Percentiles rank a stretch among this genome's conserved stretches.
Conservation (phyloP, 768 basidiomycete genomes). For the Nevesoporus exiguus region DNA sequence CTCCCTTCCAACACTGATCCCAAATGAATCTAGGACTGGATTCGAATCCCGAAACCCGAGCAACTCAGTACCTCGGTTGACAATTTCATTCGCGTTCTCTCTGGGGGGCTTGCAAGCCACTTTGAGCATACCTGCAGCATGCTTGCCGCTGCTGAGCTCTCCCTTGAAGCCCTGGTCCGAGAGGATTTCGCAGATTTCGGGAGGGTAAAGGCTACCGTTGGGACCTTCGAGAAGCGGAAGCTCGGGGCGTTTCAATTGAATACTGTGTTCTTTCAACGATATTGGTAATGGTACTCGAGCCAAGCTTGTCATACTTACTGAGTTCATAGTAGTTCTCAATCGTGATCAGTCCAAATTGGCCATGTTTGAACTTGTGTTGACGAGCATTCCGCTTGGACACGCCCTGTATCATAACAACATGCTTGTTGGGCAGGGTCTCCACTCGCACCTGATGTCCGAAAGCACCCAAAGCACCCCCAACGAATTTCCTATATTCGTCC, state of each 20-base stretch:
- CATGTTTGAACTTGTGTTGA: constrained; percentile 40
- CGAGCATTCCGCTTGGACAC: constrained; percentile 38
- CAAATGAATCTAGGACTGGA: constrained; percentile 40
- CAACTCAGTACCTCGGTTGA: constrained; percentile 37
- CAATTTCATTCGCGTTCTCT: constrained; percentile 43
- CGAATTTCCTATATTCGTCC: constrained; percentile 39
- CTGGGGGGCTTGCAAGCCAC: constrained; percentile 46
- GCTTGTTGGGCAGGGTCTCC: constrained; percentile 58
- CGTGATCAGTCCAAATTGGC: constrained; percentile 34
- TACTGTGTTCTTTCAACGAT: constrained; percentile 36
- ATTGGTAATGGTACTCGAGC: neutral
- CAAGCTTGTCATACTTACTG: constrained; percentile 30
- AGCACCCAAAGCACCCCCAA: constrained; percentile 46
- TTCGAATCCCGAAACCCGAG: constrained; percentile 39
- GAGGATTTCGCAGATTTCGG: constrained; percentile 48
- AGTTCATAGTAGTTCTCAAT: constrained; percentile 44
- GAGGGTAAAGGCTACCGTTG: constrained; percentile 38
- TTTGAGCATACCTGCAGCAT: constrained; percentile 46
- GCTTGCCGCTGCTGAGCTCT: constrained; percentile 42
- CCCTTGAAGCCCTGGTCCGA: constrained; percentile 40
- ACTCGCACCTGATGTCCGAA: constrained; percentile 68
- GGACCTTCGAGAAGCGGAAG: constrained; percentile 40
- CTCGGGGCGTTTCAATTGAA: constrained; percentile 33
- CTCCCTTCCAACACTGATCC: constrained; percentile 40
- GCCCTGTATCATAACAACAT: constrained; percentile 63